Evolutionary conservation across 345 rosid species (phyloP), one percentile per base, ranked within the genome.

Genomic region (Brassica nigra): DNA sequence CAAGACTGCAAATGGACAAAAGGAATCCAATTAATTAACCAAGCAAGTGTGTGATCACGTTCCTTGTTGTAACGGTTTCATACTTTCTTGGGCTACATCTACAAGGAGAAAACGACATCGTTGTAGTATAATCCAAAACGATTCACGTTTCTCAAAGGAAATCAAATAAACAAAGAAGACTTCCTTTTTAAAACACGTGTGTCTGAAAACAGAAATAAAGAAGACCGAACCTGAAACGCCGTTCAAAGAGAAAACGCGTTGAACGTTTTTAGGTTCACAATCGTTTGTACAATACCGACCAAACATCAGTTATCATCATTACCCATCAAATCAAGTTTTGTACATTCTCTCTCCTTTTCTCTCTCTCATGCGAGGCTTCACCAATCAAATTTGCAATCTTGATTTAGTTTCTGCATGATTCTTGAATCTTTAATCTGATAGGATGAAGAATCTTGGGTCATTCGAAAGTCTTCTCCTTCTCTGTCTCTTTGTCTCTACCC

Each of bases 401-500:
- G 78, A 74, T 20, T 58, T 12, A 39, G 52, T 66, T 14, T 58
- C 1, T 1, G 65, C 55, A 49, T 57, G 62, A 29, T 15, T 67
- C 70, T 79, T 61, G 59, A 68, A 28, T 49, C 61, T 34, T 74
- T 3, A 55, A 59, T 37, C 74, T 33, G 20, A 42, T 31, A 82
- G 73, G 81, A 77, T 58, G 12, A 39, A 39, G 78, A 67, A 52
- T 62, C 39, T 77, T 68, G 54, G 65, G 42, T 20, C 70, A 16
- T 8, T 68, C 12, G 3, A 34, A 59, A 30, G 16, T 31, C 9
- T 33, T 15, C 57, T 82, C 3, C 61, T 76, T 57, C 29, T 62
- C 57, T 62, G 57, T 77, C 58, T 77, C 64, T 62, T 68, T 68
- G 8, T 77, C 67, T 82, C 78, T 0, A 31, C 18, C 37, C 54